phyloP scores from a whole-genome alignment of 169 alveolate genomes.

The Plasmodium relictum region DNA sequence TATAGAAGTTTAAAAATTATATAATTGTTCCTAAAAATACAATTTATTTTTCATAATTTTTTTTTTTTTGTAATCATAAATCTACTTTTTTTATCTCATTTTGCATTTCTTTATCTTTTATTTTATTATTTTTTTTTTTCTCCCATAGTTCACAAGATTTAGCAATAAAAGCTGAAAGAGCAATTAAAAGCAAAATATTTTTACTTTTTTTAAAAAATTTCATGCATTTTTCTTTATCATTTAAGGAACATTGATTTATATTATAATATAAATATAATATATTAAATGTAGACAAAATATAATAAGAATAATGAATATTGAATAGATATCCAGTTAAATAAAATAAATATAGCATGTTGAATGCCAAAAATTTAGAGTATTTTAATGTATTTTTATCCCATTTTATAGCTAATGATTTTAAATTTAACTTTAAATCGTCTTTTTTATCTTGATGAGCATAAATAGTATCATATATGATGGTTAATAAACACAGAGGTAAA shows the following conservation, averaged over 20 bases:
- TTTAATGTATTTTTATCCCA: constrained; percentile 84
- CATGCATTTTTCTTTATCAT: constrained; percentile 56
- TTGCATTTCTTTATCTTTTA: neutral
- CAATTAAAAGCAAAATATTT: constrained; percentile 19
- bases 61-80: too few species aligned
- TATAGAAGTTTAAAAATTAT: too few species aligned
- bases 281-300: constrained; percentile 26
- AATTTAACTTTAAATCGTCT: constrained; percentile 90
- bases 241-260: neutral
- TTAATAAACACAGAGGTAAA: constrained; percentile 88
- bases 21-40: too few species aligned
- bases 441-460: constrained; percentile 95
- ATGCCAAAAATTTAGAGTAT: constrained; percentile 69
- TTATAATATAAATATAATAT: constrained; percentile 26
- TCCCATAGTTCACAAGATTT: constrained; percentile 20
- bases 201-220: constrained; percentile 52
- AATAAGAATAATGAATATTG: constrained; percentile 41
- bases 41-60: too few species aligned
- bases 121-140: neutral
- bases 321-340: constrained; percentile 43
- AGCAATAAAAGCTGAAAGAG: constrained; percentile 11
- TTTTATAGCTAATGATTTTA: constrained; percentile 93
- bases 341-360: constrained; percentile 35
- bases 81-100: too few species aligned
- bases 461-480: constrained; percentile 94